Evolutionary conservation across 495 filamentous ascomycete species (phyloP).

Genomic region (Aspergillus ellipticus): DNA sequence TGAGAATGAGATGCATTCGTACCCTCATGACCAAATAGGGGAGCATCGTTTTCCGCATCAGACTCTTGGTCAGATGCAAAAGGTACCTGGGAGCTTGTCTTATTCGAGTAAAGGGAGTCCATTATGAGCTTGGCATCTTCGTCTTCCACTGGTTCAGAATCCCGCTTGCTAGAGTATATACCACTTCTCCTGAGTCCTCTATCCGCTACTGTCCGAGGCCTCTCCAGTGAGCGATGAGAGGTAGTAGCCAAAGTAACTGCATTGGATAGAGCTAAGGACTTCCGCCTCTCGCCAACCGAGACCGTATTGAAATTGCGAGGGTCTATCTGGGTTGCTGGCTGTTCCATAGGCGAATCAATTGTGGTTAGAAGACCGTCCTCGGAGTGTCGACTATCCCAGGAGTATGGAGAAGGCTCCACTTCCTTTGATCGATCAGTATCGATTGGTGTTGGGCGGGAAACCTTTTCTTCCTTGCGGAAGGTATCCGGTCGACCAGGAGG

Average conservation of each 20-base stretch:
- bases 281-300: constrained; percentile 11
- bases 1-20: constrained; percentile 8
- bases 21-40: constrained; percentile 43
- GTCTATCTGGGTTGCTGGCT: neutral
- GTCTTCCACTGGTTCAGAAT: constrained; percentile 51
- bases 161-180: constrained; percentile 40
- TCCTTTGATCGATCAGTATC: constrained; percentile 53
- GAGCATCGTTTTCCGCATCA: constrained; percentile 39
- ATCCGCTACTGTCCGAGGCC: constrained; percentile 29
- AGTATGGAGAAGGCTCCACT: constrained; percentile 59
- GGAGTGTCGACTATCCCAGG: constrained; percentile 66
- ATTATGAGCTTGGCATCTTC: constrained; percentile 66
- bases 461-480: constrained; percentile 21
- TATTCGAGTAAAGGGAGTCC: constrained; percentile 51
- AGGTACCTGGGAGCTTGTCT: constrained; percentile 30
- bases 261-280: constrained; percentile 23
- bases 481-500: constrained; percentile 15
- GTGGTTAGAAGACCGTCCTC: constrained; percentile 54
- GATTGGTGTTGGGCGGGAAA: constrained; percentile 49
- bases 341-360: constrained; percentile 19
- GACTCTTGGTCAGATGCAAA: constrained; percentile 22
- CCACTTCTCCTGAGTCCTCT: constrained; percentile 46
- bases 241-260: constrained; percentile 28
- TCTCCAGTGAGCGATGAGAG: constrained; percentile 36
- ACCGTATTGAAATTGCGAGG: neutral